phyloP scores from a whole-genome alignment of 495 filamentous ascomycete species.

The Podospora australis region DNA sequence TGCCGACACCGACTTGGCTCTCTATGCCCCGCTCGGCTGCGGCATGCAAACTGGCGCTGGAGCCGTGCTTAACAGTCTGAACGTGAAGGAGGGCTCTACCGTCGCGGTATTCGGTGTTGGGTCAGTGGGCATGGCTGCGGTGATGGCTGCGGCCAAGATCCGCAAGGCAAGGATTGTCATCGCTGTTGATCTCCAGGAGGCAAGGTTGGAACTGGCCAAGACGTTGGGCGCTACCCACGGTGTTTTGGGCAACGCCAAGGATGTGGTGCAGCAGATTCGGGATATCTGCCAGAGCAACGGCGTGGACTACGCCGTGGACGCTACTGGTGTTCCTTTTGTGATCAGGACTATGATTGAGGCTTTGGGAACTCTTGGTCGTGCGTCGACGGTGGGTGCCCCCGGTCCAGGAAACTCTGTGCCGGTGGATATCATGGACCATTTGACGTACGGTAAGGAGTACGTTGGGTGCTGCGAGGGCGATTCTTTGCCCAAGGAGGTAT shows the following conservation, averaged over 20 bases:
- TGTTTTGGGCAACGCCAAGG: conserved; percentile 19
- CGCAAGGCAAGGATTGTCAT: conserved; percentile 38
- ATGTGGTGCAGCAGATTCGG: conserved; percentile 24
- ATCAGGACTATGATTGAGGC: neutral
- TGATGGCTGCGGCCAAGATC: conserved; percentile 32
- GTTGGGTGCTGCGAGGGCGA: conserved; percentile 27
- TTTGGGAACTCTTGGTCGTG: conserved; percentile 27
- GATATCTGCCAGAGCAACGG: conserved; percentile 25
- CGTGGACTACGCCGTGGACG: conserved; percentile 7
- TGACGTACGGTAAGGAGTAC: conserved; percentile 29
- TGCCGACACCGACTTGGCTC: conserved; percentile 22
- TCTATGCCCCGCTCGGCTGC: conserved; percentile 40
- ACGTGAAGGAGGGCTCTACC: conserved; percentile 46
- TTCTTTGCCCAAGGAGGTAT: conserved; percentile 18
- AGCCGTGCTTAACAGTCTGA: conserved; percentile 35
- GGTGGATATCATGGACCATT: conserved; percentile 22
- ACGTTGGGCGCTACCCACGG: conserved; percentile 49
- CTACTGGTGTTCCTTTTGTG: neutral
- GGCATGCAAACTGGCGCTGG: conserved; percentile 44
- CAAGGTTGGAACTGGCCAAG: conserved; percentile 54
- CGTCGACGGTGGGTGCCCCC: conserved; percentile 40
- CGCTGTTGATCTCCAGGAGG: conserved; percentile 56
- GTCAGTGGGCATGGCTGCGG: conserved; percentile 62
- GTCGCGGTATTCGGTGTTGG: conserved; percentile 71
- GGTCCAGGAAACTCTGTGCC: conserved; percentile 18